Conservation (phyloP, 140 eudicot species). For the Oenanthe javanica region DNA sequence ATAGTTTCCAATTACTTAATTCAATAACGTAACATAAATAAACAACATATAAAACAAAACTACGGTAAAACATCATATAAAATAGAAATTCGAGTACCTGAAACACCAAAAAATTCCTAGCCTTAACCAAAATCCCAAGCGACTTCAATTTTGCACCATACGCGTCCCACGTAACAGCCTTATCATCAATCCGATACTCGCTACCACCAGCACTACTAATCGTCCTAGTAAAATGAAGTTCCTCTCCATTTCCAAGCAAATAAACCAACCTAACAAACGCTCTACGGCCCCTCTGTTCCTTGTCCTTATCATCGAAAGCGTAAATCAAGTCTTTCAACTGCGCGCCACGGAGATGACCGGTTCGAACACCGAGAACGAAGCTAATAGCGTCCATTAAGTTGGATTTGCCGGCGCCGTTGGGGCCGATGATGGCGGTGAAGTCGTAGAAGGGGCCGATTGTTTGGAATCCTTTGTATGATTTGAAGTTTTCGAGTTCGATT, state of each 20-base stretch:
- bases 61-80: neutral
- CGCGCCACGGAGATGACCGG: slow-evolving; percentile 89
- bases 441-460: slow-evolving; percentile 78
- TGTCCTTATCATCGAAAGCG: slow-evolving; percentile 69
- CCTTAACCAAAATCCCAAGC: slow-evolving; percentile 87
- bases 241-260: slow-evolving; percentile 49
- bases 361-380: slow-evolving; percentile 95
- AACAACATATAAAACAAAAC: neutral
- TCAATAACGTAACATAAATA: neutral
- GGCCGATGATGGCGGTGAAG: slow-evolving; percentile 97
- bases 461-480: slow-evolving; percentile 93
- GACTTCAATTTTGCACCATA: slow-evolving; percentile 56
- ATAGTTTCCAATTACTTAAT: neutral
- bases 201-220: slow-evolving; percentile 70
- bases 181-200: slow-evolving; percentile 79
- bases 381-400: slow-evolving; percentile 98
- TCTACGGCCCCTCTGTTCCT: slow-evolving; percentile 76
- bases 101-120: slow-evolving; percentile 91
- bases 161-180: slow-evolving; percentile 75
- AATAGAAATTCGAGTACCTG: slow-evolving; percentile 41
- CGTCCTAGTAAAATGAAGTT: slow-evolving; percentile 58
- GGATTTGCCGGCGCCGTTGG: slow-evolving; percentile 93
- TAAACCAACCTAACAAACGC: slow-evolving; percentile 84
- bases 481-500: slow-evolving; percentile 92
- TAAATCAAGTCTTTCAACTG: slow-evolving; percentile 88